Evolutionary conservation across 441 rosid genomes (phyloP), one percentile per base, ranked within the genome.

Genomic region (Gossypium davidsonii): DNA sequence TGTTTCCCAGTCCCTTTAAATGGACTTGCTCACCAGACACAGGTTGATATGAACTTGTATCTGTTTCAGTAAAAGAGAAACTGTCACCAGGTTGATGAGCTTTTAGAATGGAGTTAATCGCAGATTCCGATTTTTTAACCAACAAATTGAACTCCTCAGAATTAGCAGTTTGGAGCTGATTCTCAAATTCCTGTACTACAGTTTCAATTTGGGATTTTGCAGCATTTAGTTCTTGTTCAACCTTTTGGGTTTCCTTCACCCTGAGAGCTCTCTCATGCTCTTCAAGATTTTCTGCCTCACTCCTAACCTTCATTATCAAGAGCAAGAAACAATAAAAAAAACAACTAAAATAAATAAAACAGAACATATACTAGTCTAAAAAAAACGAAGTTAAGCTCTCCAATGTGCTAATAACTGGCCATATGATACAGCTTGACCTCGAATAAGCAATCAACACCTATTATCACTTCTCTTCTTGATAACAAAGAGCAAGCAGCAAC

Each of bases 201-300:
- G 51, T 74, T 71, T 88, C 80, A 60, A 94, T 89, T 77, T 82
- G 79, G 17, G 76, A 71, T 77, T 87, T 85, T 9, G 87, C 87
- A 31, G 81, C 84, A 75, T 78, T 77, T 53, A 89, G 14, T 76
- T 90, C 93, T 81, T 86, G 85, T 80, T 77, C 88, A 42, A 86
- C 81, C 74, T 62, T 84, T 55, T 77, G 89, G 57, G 83, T 82
- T 84, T 89, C 96, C 82, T 83, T 89, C 70, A 69, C 86, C 83
- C 73, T 76, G 74, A 92, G 89, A 77, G 81, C 86, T 74, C 44
- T 78, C 84, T 76, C 86, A 4, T 85, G 93, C 72, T 72, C 77
- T 64, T 84, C 92, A 34, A 94, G 88, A 82, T 89, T 94, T 74
- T 83, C 77, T 25, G 94, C 88, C 83, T 89, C 98, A 61, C 74